Conservation (phyloP, 2,329 filamentous ascomycete species). For the Parastagonospora nodorum region DNA sequence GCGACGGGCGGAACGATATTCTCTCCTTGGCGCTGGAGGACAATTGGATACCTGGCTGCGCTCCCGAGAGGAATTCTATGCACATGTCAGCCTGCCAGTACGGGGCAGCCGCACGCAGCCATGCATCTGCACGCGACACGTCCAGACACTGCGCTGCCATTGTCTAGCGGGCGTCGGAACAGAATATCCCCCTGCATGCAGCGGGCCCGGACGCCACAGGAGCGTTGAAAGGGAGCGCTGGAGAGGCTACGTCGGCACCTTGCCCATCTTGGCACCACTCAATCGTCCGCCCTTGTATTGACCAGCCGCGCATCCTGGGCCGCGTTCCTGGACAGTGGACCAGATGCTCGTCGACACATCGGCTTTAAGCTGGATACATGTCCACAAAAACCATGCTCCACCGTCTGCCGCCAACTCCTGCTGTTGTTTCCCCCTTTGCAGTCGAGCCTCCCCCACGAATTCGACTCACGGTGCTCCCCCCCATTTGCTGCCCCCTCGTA, state of each 20-base stretch:
- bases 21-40: background rate
- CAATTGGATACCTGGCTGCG: background rate
- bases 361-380: conserved; percentile 6
- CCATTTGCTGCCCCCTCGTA: background rate
- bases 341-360: conserved; percentile 3
- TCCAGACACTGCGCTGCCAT: conserved; percentile 1
- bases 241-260: conserved; percentile 5
- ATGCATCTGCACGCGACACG: conserved; percentile 12
- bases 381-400: conserved; percentile 10
- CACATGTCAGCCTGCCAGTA: background rate
- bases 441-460: background rate
- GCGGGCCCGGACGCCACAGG: conserved; percentile 6
- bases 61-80: background rate
- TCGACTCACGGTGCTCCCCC: background rate
- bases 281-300: conserved; percentile 3
- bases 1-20: background rate
- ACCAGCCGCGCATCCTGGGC: conserved; percentile 13
- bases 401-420: background rate
- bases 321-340: conserved; percentile 24
- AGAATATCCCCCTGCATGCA: conserved; percentile 1
- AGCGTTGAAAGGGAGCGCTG: conserved; percentile 4
- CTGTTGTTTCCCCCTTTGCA: background rate
- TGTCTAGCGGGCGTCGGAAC: background rate
- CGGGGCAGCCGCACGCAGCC: background rate
- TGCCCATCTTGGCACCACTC: conserved; percentile 9